Conservation (phyloP, 1,284 basidiomycete species). For the Ceratobasidium sp. region DNA sequence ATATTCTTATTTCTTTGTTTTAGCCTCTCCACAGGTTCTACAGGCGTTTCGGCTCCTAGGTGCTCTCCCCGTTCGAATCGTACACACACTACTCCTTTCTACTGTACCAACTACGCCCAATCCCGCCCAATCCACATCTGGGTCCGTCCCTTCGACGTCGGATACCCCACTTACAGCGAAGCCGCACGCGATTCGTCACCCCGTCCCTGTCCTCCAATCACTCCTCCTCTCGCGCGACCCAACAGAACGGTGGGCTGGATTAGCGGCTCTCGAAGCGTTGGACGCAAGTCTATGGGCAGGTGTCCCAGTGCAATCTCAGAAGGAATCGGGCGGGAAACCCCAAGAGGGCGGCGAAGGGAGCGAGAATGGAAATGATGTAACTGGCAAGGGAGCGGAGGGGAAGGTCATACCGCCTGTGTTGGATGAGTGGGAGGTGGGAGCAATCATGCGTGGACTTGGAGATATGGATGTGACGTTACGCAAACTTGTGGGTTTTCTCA, state of each 20-base stretch:
- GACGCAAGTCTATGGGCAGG: conserved; percentile 71
- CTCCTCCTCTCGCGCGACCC: conserved; percentile 65
- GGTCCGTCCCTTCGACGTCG: conserved; percentile 32
- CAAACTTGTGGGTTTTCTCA: conserved; percentile 8
- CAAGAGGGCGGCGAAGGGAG: background rate
- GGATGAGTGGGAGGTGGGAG: conserved; percentile 34
- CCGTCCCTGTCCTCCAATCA: conserved; percentile 62
- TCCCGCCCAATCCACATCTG: background rate
- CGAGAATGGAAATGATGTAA: background rate
- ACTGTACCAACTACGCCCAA: background rate
- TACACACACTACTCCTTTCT: conserved; percentile 18
- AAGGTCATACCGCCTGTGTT: conserved; percentile 23
- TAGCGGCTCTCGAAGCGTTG: conserved; percentile 68
- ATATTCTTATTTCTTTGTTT: background rate
- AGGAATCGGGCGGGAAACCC: background rate
- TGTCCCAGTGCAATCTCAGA: conserved; percentile 11
- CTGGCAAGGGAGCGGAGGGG: background rate
- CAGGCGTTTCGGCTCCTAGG: conserved; percentile 34
- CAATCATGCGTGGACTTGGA: conserved; percentile 24
- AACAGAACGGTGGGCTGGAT: conserved; percentile 71
- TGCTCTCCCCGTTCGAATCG: conserved; percentile 1
- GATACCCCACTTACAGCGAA: conserved; percentile 14
- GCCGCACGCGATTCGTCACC: conserved; percentile 52
- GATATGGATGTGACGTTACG: conserved; percentile 25
- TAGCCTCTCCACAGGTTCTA: conserved; percentile 28